Evolutionary conservation across 495 filamentous ascomycete species (phyloP).

Genomic region (Gamarada debralockiae): DNA sequence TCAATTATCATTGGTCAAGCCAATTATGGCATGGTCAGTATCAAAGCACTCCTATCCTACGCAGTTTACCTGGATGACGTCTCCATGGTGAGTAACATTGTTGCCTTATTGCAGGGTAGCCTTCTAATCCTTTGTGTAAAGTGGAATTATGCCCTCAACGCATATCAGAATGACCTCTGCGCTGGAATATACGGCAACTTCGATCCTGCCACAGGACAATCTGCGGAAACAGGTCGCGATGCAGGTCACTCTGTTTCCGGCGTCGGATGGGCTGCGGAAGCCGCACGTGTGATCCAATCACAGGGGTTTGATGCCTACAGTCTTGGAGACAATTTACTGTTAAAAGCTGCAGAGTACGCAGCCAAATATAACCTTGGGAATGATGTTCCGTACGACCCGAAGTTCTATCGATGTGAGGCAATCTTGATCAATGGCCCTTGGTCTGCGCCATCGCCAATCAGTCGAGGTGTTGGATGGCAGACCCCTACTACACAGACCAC

Average conservation of each 20-base stretch:
- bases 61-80: no score
- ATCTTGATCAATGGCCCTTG: conserved; percentile 34
- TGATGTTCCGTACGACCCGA: conserved; percentile 32
- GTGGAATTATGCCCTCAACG: not conserved
- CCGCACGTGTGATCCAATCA: conserved; percentile 25
- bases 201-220: conserved; percentile 29
- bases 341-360: conserved; percentile 32
- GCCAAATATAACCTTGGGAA: conserved; percentile 32
- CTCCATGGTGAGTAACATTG: no score
- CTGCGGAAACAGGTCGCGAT: conserved; percentile 25
- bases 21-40: conserved; percentile 31
- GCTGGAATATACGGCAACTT: conserved; percentile 14
- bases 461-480: conserved; percentile 17
- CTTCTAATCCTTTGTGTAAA: no score
- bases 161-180: not conserved
- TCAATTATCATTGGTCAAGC: conserved; percentile 32
- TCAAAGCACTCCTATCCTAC: conserved; percentile 33
- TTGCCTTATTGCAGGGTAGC: no score
- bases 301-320: conserved; percentile 33
- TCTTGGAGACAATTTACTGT: conserved; percentile 28
- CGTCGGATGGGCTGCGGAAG: conserved; percentile 27
- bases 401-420: conserved; percentile 33
- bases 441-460: conserved; percentile 26
- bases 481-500: conserved; percentile 3
- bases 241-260: conserved; percentile 22